Conservation (phyloP, 2,329 filamentous ascomycete genomes). For the Pseudogymnoascus sp. region DNA sequence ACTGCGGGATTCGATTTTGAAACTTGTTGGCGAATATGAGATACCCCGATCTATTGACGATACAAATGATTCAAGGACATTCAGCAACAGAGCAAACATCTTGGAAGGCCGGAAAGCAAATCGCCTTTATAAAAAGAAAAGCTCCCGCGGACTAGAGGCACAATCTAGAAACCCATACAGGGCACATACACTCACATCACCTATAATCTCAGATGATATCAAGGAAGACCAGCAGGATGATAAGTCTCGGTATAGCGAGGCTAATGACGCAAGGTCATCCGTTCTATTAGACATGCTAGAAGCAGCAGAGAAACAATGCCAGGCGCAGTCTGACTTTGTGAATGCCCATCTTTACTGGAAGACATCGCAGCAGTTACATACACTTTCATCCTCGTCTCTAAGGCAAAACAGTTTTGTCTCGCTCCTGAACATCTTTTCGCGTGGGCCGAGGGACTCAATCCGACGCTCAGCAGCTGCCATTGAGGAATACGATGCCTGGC, state of each 20-base stretch:
- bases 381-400: slow-evolving; percentile 51
- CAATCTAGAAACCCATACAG: slow-evolving; percentile 53
- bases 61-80: slow-evolving; percentile 50
- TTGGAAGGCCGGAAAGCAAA: slow-evolving; percentile 45
- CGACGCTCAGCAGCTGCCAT: slow-evolving; percentile 62
- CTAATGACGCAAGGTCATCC: slow-evolving; percentile 37
- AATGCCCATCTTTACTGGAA: slow-evolving; percentile 80
- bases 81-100: slow-evolving; percentile 60
- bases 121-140: slow-evolving; percentile 49
- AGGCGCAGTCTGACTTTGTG: slow-evolving; percentile 73
- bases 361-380: slow-evolving; percentile 65
- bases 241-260: slow-evolving; percentile 23
- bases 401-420: slow-evolving; percentile 62
- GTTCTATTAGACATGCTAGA: slow-evolving; percentile 66
- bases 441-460: slow-evolving; percentile 61
- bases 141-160: slow-evolving; percentile 38
- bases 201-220: neutral
- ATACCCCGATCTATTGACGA: slow-evolving; percentile 60
- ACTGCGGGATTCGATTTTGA: slow-evolving; percentile 70
- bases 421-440: slow-evolving; percentile 64
- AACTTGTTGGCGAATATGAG: slow-evolving; percentile 74
- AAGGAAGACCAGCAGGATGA: slow-evolving; percentile 16
- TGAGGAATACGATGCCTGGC: slow-evolving; percentile 72
- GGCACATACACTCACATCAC: slow-evolving; percentile 7
- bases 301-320: slow-evolving; percentile 67